Evolutionary conservation across 1,284 basidiomycete species (phyloP).

Genomic region (Rhodotorula sp.): DNA sequence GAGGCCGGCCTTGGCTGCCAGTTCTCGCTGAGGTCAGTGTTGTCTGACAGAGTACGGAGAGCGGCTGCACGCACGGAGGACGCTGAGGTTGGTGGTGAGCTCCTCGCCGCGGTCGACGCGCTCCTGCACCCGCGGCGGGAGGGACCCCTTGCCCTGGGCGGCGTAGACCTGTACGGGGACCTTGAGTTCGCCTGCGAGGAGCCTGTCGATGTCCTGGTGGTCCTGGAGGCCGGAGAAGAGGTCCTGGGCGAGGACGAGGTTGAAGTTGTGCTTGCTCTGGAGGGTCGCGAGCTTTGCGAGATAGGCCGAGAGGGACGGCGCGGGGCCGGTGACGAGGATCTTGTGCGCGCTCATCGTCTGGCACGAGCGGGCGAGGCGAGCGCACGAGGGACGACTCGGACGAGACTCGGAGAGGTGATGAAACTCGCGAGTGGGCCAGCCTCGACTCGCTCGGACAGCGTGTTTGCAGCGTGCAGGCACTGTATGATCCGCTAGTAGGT

Average conservation of each 20-base stretch:
- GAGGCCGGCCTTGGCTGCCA: constrained; percentile 76
- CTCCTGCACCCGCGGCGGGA: constrained; percentile 71
- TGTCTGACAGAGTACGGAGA: neutral
- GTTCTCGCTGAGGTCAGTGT: neutral
- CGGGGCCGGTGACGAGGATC: constrained; percentile 74
- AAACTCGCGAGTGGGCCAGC: neutral
- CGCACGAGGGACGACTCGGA: neutral
- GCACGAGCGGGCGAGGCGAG: neutral
- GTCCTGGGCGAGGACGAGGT: constrained; percentile 81
- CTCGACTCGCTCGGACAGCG: neutral
- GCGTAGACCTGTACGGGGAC: constrained; percentile 90
- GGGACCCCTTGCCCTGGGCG: constrained; percentile 74
- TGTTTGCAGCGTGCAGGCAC: neutral
- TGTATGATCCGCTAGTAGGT: neutral
- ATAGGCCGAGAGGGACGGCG: constrained; percentile 63
- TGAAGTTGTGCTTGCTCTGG: constrained; percentile 90
- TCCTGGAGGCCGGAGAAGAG: constrained; percentile 67
- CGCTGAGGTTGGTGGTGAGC: constrained; percentile 75
- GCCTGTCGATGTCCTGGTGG: constrained; percentile 60
- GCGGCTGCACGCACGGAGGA: constrained; percentile 66
- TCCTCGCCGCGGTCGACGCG: constrained; percentile 73
- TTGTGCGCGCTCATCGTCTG: constrained; percentile 8
- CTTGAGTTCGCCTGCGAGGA: constrained; percentile 69
- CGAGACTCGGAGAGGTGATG: neutral
- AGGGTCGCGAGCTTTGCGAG: constrained; percentile 81